Base-by-base conservation (phyloP, 805 yeast species). In the Candida takata region DNA sequence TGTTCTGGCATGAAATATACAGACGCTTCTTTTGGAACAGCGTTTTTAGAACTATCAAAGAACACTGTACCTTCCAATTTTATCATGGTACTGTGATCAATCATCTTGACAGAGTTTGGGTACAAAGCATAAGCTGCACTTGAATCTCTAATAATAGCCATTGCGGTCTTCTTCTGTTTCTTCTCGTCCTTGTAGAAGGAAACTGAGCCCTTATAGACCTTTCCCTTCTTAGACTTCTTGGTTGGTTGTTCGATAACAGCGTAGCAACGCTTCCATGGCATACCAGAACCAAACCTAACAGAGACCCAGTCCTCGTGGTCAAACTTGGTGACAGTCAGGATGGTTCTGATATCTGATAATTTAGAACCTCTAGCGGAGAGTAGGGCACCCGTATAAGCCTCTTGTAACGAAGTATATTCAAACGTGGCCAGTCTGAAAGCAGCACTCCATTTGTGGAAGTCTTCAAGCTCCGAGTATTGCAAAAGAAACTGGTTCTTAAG, bases 241-340 rank as follows among this genome's bases (percentile, higher is more conserved):
- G 64, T 45, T 49, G 87, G 64, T 46, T 88, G 88, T 47, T 83
- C 84, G 38, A 90, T 73, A 9, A 88, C 95, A 3, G 95, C 90
- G 64, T 74, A 92, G 54, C 96, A 90, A 40, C 95, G 72, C 54
- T 80, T 84, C 97, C 97, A 92, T 2, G 97, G 95, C 95, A 86
- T 85, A 17, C 98, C 98, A 8, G 92, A 74, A 14, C 98, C 97
- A 58, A 90, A 92, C 45, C 97, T 70, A 13, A 92, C 95, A 55
- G 87, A 74, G 29, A 83, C 87, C 97, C 96, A 90, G 51, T 88
- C 96, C 58, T 85, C 95, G 53, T 86, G 92, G 40, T 74, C 76
- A 55, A 77, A 84, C 52, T 90, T 80, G 14, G 92, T 80, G 45
- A 84, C 95, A 1, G 95, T 81, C 39, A 92, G 67, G 30, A 92